Percentiles rank a stretch among this genome's conserved stretches.
Evolutionary conservation across 129 eudicot genomes (phyloP).

Genomic region (Saussurea involucrata): DNA sequence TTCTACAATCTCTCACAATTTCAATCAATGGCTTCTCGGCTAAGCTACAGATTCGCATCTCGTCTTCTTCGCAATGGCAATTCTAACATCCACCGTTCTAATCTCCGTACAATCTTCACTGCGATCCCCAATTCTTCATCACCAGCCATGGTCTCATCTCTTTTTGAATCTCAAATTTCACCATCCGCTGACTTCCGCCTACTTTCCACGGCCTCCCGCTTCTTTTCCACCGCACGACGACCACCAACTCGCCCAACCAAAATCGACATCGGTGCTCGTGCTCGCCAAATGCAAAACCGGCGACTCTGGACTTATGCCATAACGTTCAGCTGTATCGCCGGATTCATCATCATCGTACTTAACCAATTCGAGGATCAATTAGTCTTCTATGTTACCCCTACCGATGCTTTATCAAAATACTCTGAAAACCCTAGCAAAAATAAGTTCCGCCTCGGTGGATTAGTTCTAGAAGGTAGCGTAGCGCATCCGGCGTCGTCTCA

Average conservation of each 20-base stretch:
- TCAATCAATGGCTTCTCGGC: conserved; percentile 28
- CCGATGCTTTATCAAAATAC: conserved; percentile 68
- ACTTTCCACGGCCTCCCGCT: conserved; percentile 17
- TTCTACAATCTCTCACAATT: background rate
- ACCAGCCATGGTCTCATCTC: background rate
- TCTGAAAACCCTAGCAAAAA: conserved; percentile 48
- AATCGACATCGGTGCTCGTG: conserved; percentile 70
- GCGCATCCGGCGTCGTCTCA: conserved; percentile 52
- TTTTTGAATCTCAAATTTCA: conserved; percentile 12
- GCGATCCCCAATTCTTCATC: conserved; percentile 15
- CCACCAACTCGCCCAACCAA: conserved; percentile 37
- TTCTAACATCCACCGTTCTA: conserved; percentile 10
- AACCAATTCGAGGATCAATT: conserved; percentile 87
- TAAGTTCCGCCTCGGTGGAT: conserved; percentile 81
- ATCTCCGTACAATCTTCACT: conserved; percentile 20
- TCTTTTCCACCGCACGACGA: conserved; percentile 57
- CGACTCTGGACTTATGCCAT: conserved; percentile 92
- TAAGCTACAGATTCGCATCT: conserved; percentile 14
- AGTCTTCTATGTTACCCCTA: conserved; percentile 81
- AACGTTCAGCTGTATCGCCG: conserved; percentile 81
- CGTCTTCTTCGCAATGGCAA: conserved; percentile 10
- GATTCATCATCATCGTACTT: conserved; percentile 67
- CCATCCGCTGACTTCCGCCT: conserved; percentile 2
- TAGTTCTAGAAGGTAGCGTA: conserved; percentile 71
- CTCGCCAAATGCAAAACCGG: conserved; percentile 84